Evolutionary conservation across 163 green algal species (phyloP).

Genomic region (Chloroidium sp.): DNA sequence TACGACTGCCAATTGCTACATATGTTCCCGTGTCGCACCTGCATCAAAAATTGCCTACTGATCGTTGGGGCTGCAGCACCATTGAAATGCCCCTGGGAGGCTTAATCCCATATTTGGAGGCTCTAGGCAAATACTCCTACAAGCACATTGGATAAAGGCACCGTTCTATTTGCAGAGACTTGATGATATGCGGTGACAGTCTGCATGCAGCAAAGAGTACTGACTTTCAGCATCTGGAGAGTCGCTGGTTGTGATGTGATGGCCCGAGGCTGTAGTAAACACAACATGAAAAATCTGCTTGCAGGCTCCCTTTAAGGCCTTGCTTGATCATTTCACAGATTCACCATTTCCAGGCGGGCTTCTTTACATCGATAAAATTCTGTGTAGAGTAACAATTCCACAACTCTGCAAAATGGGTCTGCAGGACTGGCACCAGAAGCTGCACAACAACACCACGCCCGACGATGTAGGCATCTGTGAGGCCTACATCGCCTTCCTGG

Average conservation of each 20-base stretch:
- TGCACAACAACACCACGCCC: constrained; percentile 94
- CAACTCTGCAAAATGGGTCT: neutral
- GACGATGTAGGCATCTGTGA: constrained; percentile 94
- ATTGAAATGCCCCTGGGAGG: too few species aligned
- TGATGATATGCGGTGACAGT: too few species aligned
- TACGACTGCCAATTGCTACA: neutral
- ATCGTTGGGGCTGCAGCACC: too few species aligned
- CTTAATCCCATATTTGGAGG: too few species aligned
- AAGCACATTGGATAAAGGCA: neutral
- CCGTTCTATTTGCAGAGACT: too few species aligned
- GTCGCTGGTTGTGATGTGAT: too few species aligned
- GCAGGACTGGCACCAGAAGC: constrained; percentile 75
- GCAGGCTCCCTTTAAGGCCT: neutral
- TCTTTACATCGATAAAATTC: constrained; percentile 36
- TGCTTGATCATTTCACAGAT: neutral
- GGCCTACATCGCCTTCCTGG: constrained; percentile 89
- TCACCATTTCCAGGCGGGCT: constrained; percentile 24
- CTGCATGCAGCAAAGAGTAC: too few species aligned
- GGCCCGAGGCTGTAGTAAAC: too few species aligned
- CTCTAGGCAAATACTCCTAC: too few species aligned
- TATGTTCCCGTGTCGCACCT: neutral
- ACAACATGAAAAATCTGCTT: neutral
- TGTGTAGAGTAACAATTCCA: too few species aligned
- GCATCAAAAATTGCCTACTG: too few species aligned
- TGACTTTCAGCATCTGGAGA: too few species aligned